Evolutionary conservation across 1,284 basidiomycete genomes (phyloP), one percentile per base, ranked within the genome.

Genomic region (Ceraceosorus bombacis): DNA sequence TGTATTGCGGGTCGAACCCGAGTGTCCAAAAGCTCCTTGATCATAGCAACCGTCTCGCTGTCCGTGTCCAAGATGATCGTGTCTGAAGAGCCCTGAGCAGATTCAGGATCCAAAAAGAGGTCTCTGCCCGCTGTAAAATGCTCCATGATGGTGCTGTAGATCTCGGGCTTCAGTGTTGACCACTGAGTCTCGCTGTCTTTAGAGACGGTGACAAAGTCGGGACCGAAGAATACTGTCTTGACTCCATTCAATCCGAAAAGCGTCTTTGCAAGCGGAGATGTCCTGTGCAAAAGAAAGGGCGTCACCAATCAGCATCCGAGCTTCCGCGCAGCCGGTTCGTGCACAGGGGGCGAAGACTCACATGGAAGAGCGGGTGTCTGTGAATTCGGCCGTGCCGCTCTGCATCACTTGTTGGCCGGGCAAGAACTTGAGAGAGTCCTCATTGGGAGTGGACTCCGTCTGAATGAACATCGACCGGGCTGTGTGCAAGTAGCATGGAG

Each of bases 11-110:
- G 94, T 55, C 95, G 81, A 12, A 98, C 91, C 5, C 94, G 82
- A 0, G 94, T 97, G 77, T 97, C 94, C 59, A 98, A 81, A 54
- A 98, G 78, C 79, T 98, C 94, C 80, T 98, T 98, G 75, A 98
- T 93, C 94, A 98, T 98, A 10, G 90, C 95, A 3, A 98, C 90
- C 0, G 90, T 89, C 78, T 98, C 94, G n/a, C 88, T 88, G 78
- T 98, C 94, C 1, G 88, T 90, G 71, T 97, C 94, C 46, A 97
- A 81, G 66, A 98, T 95, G 59, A 84, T 83, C n/a, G 93, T 97
- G 78, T 98, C 95, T 78, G 92, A 89, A 4, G 90, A 89, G 0
- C 89, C 89, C 8, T 88, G 88, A 6, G 56, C 50, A 7, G 54
- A 52, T 41, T 79, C 79, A 5, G 69, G 61, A 38, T 80, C 80